phyloP scores from a whole-genome alignment of 768 basidiomycete species.

The Amyloporia xantha region DNA sequence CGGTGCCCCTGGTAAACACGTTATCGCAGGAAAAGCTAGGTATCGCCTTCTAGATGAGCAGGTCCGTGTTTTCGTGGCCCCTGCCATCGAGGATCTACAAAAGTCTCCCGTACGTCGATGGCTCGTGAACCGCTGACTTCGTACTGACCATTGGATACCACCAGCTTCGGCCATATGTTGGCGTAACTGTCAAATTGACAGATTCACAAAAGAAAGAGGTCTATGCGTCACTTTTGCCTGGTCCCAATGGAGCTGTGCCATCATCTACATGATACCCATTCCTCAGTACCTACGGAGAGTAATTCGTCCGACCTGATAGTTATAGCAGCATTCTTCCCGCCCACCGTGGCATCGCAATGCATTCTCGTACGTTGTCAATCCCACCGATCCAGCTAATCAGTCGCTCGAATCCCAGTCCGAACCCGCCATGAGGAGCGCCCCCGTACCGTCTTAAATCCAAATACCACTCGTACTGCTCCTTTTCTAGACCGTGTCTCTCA shows the following conservation, averaged over 20 bases:
- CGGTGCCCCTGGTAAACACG: constrained; percentile 83
- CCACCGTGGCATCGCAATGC: constrained; percentile 89
- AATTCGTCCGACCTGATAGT: too few species aligned
- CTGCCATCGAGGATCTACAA: constrained; percentile 57
- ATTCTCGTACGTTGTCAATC: constrained; percentile 87
- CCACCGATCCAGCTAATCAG: constrained; percentile 84
- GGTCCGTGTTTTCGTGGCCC: constrained; percentile 80
- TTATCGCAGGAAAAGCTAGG: constrained; percentile 68
- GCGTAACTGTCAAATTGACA: constrained; percentile 34
- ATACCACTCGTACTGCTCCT: constrained; percentile 60
- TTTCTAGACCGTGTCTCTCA: constrained; percentile 37
- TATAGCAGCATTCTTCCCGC: constrained; percentile 68
- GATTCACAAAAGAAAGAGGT: constrained; percentile 19
- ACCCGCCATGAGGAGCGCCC: constrained; percentile 89
- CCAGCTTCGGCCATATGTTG: constrained; percentile 70
- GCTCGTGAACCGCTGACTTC: background rate
- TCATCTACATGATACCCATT: background rate
- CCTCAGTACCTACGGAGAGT: background rate
- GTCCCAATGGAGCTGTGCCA: background rate
- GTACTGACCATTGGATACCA: background rate
- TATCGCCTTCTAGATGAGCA: constrained; percentile 77
- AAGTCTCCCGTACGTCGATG: constrained; percentile 45
- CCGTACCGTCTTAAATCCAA: constrained; percentile 78
- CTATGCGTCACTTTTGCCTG: constrained; percentile 21
- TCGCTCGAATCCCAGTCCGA: constrained; percentile 94